A percentile compares a stretch with the other conserved stretches of the same genome.
These are phyloP conservation scores for Fusarium bulbicola DNA, from an alignment of 2,329 filamentous ascomycete genomes.

Conservation along the genomic window DNA sequence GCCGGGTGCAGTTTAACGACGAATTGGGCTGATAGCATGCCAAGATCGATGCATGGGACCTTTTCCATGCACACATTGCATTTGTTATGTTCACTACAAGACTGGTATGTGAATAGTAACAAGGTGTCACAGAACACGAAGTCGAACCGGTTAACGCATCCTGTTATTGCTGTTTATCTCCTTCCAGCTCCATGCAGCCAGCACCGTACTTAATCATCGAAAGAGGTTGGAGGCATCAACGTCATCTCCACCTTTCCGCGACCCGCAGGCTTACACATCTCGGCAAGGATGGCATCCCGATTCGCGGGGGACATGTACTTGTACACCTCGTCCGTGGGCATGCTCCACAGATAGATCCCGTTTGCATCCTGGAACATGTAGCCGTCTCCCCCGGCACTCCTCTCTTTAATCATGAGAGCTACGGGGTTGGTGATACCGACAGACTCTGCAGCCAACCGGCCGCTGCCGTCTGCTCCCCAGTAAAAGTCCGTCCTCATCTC, in stretches of 20 bases:
- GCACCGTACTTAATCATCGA: neutral
- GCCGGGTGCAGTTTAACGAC: neutral
- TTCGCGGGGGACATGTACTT: neutral
- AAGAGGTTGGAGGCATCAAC: neutral
- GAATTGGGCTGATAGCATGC: neutral
- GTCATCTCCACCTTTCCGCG: neutral
- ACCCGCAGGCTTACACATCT: neutral
- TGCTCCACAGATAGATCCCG: neutral
- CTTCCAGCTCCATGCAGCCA: neutral
- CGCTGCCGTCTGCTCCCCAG: neutral
- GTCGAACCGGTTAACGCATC: neutral
- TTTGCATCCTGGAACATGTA: neutral
- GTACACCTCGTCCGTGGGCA: neutral
- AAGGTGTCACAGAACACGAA: neutral
- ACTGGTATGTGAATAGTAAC: fast-evolving
- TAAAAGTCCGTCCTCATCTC: neutral
- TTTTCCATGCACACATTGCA: neutral
- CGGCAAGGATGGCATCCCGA: neutral
- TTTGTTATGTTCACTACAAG: neutral
- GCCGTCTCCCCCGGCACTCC: neutral
- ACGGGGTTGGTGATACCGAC: neutral
- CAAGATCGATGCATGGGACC: neutral
- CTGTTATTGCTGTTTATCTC: neutral
- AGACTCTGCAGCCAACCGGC: neutral
- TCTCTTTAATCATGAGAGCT: neutral